Evolutionary conservation across 495 filamentous ascomycete species (phyloP).

Genomic region (Xeromyces bisporus): DNA sequence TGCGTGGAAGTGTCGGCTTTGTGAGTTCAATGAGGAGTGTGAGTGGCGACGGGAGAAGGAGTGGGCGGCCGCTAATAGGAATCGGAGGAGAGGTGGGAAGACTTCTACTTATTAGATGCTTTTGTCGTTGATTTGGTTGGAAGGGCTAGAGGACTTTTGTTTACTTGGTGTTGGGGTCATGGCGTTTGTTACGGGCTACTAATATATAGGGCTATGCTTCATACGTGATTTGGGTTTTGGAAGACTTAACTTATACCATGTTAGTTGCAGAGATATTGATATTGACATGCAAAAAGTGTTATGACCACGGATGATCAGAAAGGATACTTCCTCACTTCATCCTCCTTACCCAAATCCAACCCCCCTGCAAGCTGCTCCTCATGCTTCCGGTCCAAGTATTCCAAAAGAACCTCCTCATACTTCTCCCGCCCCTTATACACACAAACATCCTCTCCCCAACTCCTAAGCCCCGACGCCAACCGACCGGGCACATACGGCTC

Average conservation of each 20-base stretch:
- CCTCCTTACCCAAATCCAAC: slow-evolving; percentile 41
- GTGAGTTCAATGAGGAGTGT: slow-evolving; percentile 46
- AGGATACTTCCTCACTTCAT: slow-evolving; percentile 38
- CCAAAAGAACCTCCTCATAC: slow-evolving; percentile 63
- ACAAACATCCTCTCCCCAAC: slow-evolving; percentile 75
- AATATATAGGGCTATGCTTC: too few relatives aligned
- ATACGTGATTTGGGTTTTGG: too few relatives aligned
- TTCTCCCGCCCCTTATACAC: slow-evolving; percentile 71
- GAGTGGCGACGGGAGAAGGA: slow-evolving; percentile 43
- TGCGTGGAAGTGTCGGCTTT: slow-evolving; percentile 69
- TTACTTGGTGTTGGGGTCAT: too few relatives aligned
- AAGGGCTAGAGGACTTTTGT: too few relatives aligned
- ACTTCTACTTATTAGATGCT: too few relatives aligned
- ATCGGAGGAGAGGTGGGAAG: slow-evolving; percentile 5
- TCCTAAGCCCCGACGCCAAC: slow-evolving; percentile 55
- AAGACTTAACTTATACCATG: too few relatives aligned
- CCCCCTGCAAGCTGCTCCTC: slow-evolving; percentile 54
- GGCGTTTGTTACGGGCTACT: too few relatives aligned
- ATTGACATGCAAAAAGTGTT: slow-evolving; percentile 1
- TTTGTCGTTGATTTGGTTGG: too few relatives aligned
- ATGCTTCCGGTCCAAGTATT: slow-evolving; percentile 70
- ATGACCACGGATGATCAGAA: slow-evolving; percentile 9
- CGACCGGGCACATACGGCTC: slow-evolving; percentile 57
- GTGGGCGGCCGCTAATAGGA: slow-evolving; percentile 22
- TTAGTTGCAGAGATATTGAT: too few relatives aligned